Percentiles rank a stretch among this genome's conserved stretches.
phyloP scores from a whole-genome alignment of 2,329 filamentous ascomycete species.

The Exophiala bonariae region DNA sequence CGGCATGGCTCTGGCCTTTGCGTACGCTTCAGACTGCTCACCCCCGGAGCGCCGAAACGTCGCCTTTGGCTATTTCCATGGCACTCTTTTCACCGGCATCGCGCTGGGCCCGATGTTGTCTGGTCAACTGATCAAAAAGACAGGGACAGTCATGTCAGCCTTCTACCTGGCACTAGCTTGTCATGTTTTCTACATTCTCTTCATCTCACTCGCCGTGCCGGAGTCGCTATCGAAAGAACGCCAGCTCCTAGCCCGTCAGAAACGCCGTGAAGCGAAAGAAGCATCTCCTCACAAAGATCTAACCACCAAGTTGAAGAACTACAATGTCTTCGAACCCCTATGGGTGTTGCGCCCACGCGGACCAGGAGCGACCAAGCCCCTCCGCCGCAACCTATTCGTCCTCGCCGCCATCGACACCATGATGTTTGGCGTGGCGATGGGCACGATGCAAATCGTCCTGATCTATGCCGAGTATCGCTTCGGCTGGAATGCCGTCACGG shows the following conservation, averaged over 20 bases:
- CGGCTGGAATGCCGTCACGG: slow-evolving; percentile 78
- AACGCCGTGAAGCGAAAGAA: slow-evolving; percentile 50
- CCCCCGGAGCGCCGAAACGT: slow-evolving; percentile 76
- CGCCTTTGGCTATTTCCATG: slow-evolving; percentile 86
- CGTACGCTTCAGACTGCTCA: slow-evolving; percentile 88
- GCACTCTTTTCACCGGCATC: slow-evolving; percentile 83
- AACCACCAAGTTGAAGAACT: slow-evolving; percentile 46
- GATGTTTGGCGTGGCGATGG: slow-evolving; percentile 79
- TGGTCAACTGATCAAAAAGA: slow-evolving; percentile 74
- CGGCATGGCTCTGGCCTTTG: slow-evolving; percentile 74
- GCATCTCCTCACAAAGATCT: slow-evolving; percentile 36
- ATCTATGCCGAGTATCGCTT: slow-evolving; percentile 82
- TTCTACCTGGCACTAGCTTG: slow-evolving; percentile 79
- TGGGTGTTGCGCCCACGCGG: slow-evolving; percentile 74
- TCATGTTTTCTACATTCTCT: slow-evolving; percentile 72
- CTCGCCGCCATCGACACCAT: slow-evolving; percentile 79
- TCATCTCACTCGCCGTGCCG: slow-evolving; percentile 70
- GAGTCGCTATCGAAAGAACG: slow-evolving; percentile 79
- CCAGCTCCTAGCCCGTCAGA: slow-evolving; percentile 69
- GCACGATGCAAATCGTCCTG: slow-evolving; percentile 75
- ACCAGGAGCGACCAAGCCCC: slow-evolving; percentile 55
- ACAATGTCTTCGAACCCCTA: slow-evolving; percentile 75
- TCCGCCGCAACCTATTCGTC: slow-evolving; percentile 79
- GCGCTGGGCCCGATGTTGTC: slow-evolving; percentile 82
- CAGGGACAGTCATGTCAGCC: slow-evolving; percentile 72